Evolutionary conservation across 2,329 filamentous ascomycete species (phyloP).

Genomic region (Fusarium humuli): DNA sequence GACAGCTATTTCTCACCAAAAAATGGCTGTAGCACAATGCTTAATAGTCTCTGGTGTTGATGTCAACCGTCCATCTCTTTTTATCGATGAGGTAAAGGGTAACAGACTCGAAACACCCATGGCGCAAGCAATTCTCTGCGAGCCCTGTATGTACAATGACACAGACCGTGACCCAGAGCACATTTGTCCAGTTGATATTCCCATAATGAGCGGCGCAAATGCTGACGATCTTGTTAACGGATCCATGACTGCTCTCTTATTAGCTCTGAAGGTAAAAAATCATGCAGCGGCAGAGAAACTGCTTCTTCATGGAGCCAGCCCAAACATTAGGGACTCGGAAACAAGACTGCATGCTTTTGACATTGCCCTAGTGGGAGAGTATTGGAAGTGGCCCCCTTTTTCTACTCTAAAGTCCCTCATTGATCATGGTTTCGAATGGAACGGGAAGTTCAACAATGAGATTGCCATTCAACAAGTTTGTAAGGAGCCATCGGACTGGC

Average conservation of each 20-base stretch:
- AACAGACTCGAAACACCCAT: background rate
- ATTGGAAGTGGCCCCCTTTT: rapidly evolving
- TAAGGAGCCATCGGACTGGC: rapidly evolving
- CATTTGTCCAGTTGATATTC: background rate
- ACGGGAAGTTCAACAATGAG: background rate
- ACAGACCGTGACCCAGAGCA: too few species aligned
- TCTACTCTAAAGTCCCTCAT: background rate
- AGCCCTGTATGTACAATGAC: rapidly evolving
- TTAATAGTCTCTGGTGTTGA: background rate
- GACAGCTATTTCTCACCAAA: rapidly evolving
- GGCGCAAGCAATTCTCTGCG: background rate
- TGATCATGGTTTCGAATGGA: background rate
- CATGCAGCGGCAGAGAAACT: background rate
- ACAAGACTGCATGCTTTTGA: background rate
- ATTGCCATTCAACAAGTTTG: too few species aligned
- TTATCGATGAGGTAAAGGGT: rapidly evolving
- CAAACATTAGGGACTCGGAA: background rate
- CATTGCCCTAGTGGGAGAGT: rapidly evolving
- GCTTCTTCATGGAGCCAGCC: background rate
- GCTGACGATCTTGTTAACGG: background rate
- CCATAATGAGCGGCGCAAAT: background rate
- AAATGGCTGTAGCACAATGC: background rate
- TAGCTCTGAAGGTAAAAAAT: background rate
- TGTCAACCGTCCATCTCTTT: background rate
- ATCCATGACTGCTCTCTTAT: background rate